Percentiles rank a stretch among this genome's conserved stretches.
Conservation (phyloP, 495 filamentous ascomycete species). For the Neurospora hispaniola region DNA sequence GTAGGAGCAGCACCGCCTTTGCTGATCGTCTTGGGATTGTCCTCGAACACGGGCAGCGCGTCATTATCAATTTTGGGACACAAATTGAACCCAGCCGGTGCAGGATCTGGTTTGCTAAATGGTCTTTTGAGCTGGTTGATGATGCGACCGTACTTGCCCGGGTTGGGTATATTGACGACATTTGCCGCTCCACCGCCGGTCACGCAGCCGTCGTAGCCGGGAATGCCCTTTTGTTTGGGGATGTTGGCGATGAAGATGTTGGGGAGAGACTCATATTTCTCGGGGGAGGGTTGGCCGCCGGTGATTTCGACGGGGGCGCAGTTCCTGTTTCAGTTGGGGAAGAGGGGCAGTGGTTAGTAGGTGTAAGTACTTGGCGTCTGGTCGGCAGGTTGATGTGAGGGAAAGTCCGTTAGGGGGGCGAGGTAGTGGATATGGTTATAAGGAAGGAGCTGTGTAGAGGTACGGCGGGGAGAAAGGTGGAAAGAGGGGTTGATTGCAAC, state of each 20-base stretch:
- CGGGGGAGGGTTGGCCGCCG: constrained; percentile 22
- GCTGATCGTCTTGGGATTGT: neutral
- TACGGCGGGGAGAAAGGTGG: neutral
- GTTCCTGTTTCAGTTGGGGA: constrained; percentile 22
- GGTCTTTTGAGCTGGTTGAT: constrained; percentile 16
- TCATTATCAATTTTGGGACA: neutral
- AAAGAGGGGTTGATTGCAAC: neutral
- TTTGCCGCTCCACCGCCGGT: constrained; percentile 7
- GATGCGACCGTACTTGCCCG: constrained; percentile 14
- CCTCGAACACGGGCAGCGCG: neutral
- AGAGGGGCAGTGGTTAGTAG: too few relatives aligned
- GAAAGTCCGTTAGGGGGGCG: neutral
- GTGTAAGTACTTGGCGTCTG: too few relatives aligned
- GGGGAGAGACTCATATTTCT: constrained; percentile 32
- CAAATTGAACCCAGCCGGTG: neutral
- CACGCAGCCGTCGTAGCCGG: constrained; percentile 11
- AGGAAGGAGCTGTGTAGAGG: neutral
- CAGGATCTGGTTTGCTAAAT: neutral
- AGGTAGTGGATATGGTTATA: neutral
- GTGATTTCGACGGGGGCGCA: constrained; percentile 44
- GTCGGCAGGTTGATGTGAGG: too few relatives aligned
- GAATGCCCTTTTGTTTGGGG: constrained; percentile 6
- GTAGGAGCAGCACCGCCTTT: neutral
- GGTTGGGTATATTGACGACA: constrained; percentile 20
- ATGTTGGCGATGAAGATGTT: constrained; percentile 52